These are phyloP conservation scores for Cadophora luteo-olivacea DNA, from an alignment of 2,329 filamentous ascomycete species.

Conservation along the genomic window DNA sequence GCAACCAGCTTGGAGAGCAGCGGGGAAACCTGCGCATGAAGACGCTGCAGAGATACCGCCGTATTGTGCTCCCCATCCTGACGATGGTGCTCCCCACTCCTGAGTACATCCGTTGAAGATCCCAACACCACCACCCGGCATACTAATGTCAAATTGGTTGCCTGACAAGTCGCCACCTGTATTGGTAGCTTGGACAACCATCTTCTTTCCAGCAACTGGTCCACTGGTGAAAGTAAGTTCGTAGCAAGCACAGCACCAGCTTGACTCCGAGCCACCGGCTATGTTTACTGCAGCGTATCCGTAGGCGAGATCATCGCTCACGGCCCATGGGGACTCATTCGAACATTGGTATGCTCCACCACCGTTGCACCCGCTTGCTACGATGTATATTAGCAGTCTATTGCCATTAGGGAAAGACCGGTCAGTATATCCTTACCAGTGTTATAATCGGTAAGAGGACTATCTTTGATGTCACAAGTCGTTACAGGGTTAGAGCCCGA, in stretches of 20 bases:
- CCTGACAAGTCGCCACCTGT: slow-evolving; percentile 62
- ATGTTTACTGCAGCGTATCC: slow-evolving; percentile 69
- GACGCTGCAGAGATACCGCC: slow-evolving; percentile 53
- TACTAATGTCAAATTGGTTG: slow-evolving; percentile 65
- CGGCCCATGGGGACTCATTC: slow-evolving; percentile 66
- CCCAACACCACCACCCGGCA: slow-evolving; percentile 63
- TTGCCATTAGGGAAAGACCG: slow-evolving; percentile 60
- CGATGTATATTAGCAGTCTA: slow-evolving; percentile 56
- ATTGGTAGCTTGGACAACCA: slow-evolving; percentile 71
- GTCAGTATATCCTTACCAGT: slow-evolving; percentile 61
- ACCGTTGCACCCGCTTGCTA: slow-evolving; percentile 53
- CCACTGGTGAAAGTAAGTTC: slow-evolving; percentile 55
- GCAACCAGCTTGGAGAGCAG: slow-evolving; percentile 52
- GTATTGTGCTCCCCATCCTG: slow-evolving; percentile 55
- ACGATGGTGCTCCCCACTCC: slow-evolving; percentile 53
- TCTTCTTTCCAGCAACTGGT: slow-evolving; percentile 62
- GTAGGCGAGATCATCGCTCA: slow-evolving; percentile 59
- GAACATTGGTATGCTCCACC: slow-evolving; percentile 59
- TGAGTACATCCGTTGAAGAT: slow-evolving; percentile 59
- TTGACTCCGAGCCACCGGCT: slow-evolving; percentile 58
- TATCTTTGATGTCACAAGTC: slow-evolving; percentile 53
- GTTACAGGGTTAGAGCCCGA: slow-evolving; percentile 37
- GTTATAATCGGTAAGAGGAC: slow-evolving; percentile 57
- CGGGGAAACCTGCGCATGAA: slow-evolving; percentile 54
- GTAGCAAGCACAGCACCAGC: slow-evolving; percentile 74